Conservation (phyloP, 129 eudicot species). For the Solidago caesia region DNA sequence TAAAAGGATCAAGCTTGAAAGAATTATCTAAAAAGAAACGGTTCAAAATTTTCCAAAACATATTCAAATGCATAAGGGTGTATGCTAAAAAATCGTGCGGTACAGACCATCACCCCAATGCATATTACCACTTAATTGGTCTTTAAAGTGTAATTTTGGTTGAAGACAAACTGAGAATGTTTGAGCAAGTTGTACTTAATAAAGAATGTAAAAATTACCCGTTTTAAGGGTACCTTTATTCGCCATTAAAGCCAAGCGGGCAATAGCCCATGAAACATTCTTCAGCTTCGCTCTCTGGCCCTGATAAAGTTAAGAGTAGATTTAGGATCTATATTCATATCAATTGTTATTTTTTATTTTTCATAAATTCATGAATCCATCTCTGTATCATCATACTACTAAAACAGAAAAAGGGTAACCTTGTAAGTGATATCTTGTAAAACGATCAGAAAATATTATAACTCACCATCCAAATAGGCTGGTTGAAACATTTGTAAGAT, state of each 20-base stretch:
- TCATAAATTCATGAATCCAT: neutral
- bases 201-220: neutral
- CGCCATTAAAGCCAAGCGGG: slow-evolving; percentile 49
- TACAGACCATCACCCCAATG: too few relatives aligned
- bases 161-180: neutral
- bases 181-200: neutral
- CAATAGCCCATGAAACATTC: slow-evolving; percentile 83
- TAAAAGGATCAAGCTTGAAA: neutral
- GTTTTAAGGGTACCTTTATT: slow-evolving; percentile 47
- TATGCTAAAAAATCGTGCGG: too few relatives aligned
- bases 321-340: slow-evolving; percentile 8
- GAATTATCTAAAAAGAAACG: neutral
- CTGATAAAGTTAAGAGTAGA: slow-evolving; percentile 39
- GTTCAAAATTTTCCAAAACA: neutral
- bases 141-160: too few relatives aligned
- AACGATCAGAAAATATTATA: too few relatives aligned
- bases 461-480: too few relatives aligned
- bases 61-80: neutral
- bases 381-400: neutral
- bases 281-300: slow-evolving; percentile 66
- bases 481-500: too few relatives aligned
- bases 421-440: too few relatives aligned
- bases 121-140: too few relatives aligned
- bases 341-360: neutral
- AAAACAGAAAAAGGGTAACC: too few relatives aligned